phyloP scores from a whole-genome alignment of 2,329 filamentous ascomycete species.

The Cladophialophora yegresii region DNA sequence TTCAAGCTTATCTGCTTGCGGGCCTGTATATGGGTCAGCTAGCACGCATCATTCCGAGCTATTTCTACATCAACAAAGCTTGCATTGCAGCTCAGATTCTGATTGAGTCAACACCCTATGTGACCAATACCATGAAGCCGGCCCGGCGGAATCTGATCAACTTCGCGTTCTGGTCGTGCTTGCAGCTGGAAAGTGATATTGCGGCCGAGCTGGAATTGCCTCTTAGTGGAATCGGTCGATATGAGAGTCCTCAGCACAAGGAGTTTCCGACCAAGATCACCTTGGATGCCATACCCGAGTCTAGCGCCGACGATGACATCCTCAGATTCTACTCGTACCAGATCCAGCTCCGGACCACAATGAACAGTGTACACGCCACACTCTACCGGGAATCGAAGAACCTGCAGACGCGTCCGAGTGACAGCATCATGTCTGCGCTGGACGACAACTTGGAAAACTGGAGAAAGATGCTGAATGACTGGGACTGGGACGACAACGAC shows the following conservation, averaged over 20 bases:
- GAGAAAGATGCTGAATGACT: slow-evolving; percentile 53
- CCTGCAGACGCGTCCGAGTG: slow-evolving; percentile 30
- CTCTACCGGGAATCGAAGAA: slow-evolving; percentile 53
- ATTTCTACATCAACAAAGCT: slow-evolving; percentile 65
- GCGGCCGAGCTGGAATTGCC: slow-evolving; percentile 77
- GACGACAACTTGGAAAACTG: slow-evolving; percentile 56
- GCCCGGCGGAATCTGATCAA: slow-evolving; percentile 57
- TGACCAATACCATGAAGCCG: slow-evolving; percentile 25
- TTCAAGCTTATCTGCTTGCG: slow-evolving; percentile 81
- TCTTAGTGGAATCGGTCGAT: slow-evolving; percentile 60
- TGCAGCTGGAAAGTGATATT: slow-evolving; percentile 93
- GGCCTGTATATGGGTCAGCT: slow-evolving; percentile 88
- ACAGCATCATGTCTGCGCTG: slow-evolving; percentile 44
- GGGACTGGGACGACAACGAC: slow-evolving; percentile 67
- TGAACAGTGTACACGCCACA: slow-evolving; percentile 39
- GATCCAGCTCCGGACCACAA: slow-evolving; percentile 56
- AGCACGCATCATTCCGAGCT: slow-evolving; percentile 83
- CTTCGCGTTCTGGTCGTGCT: slow-evolving; percentile 87
- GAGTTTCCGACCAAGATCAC: slow-evolving; percentile 32
- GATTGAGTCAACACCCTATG: slow-evolving; percentile 60
- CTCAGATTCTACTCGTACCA: slow-evolving; percentile 60
- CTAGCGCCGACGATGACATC: slow-evolving; percentile 22
- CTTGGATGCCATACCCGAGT: slow-evolving; percentile 25
- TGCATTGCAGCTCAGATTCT: slow-evolving; percentile 68
- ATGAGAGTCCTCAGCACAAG: slow-evolving; percentile 50